These are phyloP conservation scores for Penicillium argentinense DNA, from an alignment of 495 filamentous ascomycete genomes.

Conservation along the genomic window DNA sequence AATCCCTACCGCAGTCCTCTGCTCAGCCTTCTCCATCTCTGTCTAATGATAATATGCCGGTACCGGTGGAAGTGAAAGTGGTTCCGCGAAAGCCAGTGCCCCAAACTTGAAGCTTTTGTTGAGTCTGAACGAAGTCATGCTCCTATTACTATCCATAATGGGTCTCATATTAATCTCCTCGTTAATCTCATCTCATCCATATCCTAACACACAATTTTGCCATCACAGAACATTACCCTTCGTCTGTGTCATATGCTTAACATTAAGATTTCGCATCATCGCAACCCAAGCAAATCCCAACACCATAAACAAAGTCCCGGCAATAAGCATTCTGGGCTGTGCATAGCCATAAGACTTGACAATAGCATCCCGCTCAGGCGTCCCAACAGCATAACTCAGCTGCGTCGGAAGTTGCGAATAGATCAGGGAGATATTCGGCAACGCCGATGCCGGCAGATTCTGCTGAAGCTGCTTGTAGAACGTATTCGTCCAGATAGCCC, in stretches of 20 bases:
- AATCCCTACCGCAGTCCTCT: not conserved
- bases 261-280: slow-evolving; percentile 56
- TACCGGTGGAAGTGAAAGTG: not conserved
- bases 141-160: not conserved
- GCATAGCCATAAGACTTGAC: slow-evolving; percentile 53
- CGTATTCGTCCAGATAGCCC: slow-evolving; percentile 63
- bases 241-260: slow-evolving; percentile 18
- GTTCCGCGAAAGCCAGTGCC: not conserved
- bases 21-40: not conserved
- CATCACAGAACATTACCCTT: not conserved
- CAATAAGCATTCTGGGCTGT: slow-evolving; percentile 56
- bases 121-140: not conserved
- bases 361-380: slow-evolving; percentile 53
- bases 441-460: slow-evolving; percentile 51
- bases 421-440: slow-evolving; percentile 44
- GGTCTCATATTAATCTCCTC: too few relatives aligned
- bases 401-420: slow-evolving; percentile 54
- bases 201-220: too few relatives aligned
- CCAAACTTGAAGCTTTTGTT: not conserved
- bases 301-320: slow-evolving; percentile 42
- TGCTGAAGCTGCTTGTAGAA: slow-evolving; percentile 52
- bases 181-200: too few relatives aligned
- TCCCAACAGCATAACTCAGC: slow-evolving; percentile 51
- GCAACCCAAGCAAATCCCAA: slow-evolving; percentile 44
- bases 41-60: not conserved